These are phyloP conservation scores for Lodderomyces margitis DNA, from an alignment of 1,139 yeast genomes.

Conservation along the genomic window DNA sequence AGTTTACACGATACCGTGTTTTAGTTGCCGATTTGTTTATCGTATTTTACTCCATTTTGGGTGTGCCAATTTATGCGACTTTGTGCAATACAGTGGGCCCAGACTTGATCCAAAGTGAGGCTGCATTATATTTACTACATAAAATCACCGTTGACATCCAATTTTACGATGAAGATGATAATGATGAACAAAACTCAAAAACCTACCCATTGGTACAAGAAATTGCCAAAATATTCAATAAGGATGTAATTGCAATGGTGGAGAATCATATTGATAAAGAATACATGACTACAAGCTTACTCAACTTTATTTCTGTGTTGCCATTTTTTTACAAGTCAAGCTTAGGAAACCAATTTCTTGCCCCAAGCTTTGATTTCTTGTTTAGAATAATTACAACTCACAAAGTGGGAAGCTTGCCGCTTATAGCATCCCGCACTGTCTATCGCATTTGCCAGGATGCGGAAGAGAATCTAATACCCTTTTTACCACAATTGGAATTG, in stretches of 20 bases:
- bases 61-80: constrained; percentile 51
- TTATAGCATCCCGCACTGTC: constrained; percentile 57
- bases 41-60: constrained; percentile 62
- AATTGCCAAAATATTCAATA: constrained; percentile 25
- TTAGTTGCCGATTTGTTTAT: constrained; percentile 79
- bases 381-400: constrained; percentile 32
- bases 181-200: constrained; percentile 16
- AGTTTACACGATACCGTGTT: constrained; percentile 64
- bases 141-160: constrained; percentile 52
- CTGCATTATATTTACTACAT: constrained; percentile 62
- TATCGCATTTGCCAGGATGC: constrained; percentile 61
- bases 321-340: constrained; percentile 50
- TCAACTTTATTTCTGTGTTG: constrained; percentile 43
- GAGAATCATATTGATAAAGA: constrained; percentile 14
- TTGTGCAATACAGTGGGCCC: constrained; percentile 43
- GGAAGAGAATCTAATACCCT: constrained; percentile 42
- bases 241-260: constrained; percentile 24
- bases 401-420: constrained; percentile 23
- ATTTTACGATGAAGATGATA: constrained; percentile 42
- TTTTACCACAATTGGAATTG: constrained; percentile 51
- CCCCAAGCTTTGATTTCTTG: constrained; percentile 49
- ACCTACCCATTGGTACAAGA: constrained; percentile 23
- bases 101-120: constrained; percentile 50
- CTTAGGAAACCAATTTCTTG: constrained; percentile 38
- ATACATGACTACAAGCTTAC: constrained; percentile 10